Percentiles rank a stretch among this genome's conserved stretches.
phyloP scores from a whole-genome alignment of 2,329 filamentous ascomycete species.

The Davidsoniella australis region DNA sequence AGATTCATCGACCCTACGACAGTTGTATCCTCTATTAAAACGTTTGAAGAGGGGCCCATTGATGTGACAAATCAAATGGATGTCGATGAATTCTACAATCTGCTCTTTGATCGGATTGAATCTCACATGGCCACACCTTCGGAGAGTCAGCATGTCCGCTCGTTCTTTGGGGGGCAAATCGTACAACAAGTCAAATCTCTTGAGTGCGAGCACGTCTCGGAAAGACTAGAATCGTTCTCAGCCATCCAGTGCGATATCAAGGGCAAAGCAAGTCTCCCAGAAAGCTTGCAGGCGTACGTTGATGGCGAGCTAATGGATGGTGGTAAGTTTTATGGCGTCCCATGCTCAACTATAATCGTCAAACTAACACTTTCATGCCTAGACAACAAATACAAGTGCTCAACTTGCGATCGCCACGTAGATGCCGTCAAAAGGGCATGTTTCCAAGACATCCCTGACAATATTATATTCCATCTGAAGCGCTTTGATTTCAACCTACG shows the following conservation, averaged over 20 bases:
- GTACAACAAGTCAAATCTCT: slow-evolving; percentile 93
- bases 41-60: slow-evolving; percentile 66
- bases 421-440: slow-evolving; percentile 90
- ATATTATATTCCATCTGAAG: slow-evolving; percentile 89
- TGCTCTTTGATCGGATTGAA: slow-evolving; percentile 85
- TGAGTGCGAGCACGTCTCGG: slow-evolving; percentile 85
- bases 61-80: slow-evolving; percentile 91
- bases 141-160: slow-evolving; percentile 57
- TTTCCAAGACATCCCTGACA: slow-evolving; percentile 80
- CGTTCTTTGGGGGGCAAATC: slow-evolving; percentile 79
- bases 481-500: slow-evolving; percentile 67
- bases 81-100: slow-evolving; percentile 92
- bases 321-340: slow-evolving; percentile 26
- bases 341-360: background rate
- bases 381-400: slow-evolving; percentile 98
- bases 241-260: slow-evolving; percentile 95
- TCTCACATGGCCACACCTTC: slow-evolving; percentile 51
- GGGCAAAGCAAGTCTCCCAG: slow-evolving; percentile 65
- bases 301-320: slow-evolving; percentile 95
- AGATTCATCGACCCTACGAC: slow-evolving; percentile 56
- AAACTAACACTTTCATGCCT: slow-evolving; percentile 15
- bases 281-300: slow-evolving; percentile 88
- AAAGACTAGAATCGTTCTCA: slow-evolving; percentile 76
- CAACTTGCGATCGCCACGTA: slow-evolving; percentile 72
- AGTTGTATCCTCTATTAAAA: slow-evolving; percentile 61